Conservation (phyloP, 495 filamentous ascomycete species). For the Melanomma pulvis-pyrius region DNA sequence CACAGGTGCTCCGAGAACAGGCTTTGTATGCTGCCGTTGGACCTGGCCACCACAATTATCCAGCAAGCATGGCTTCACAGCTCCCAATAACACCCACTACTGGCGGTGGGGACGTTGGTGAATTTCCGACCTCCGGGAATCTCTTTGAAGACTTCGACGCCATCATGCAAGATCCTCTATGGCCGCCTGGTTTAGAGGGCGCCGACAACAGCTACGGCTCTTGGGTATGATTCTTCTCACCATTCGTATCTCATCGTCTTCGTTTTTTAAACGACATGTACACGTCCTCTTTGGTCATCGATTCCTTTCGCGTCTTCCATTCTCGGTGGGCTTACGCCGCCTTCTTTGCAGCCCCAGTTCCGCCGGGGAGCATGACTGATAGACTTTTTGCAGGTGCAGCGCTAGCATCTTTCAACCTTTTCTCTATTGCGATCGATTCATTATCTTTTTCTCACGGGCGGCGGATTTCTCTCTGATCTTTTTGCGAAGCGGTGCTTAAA, state of each 20-base stretch:
- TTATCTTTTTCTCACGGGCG: not conserved
- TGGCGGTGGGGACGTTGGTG: not conserved
- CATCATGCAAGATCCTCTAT: conserved; percentile 27
- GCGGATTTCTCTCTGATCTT: not conserved
- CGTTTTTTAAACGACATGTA: not conserved
- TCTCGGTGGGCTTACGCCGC: not conserved
- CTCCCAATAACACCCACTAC: not conserved
- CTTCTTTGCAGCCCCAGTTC: not conserved
- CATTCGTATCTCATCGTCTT: not conserved
- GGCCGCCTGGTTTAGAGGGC: conserved; percentile 9
- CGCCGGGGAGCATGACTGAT: not conserved
- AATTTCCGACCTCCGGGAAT: conserved; percentile 22
- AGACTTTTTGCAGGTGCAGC: not conserved
- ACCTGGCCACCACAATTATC: not conserved
- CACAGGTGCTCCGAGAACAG: conserved; percentile 10
- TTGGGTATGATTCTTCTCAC: conserved; percentile 28
- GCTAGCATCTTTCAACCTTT: conserved; percentile 1
- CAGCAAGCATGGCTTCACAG: not conserved
- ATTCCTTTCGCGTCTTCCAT: not conserved
- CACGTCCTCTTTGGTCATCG: not conserved
- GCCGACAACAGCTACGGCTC: conserved; percentile 10
- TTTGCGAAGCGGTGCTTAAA: conserved; percentile 12
- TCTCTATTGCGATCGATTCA: not conserved
- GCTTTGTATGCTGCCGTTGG: conserved; percentile 7
- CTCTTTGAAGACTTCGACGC: conserved; percentile 30